These are phyloP conservation scores for Aureobasidium leucospermi DNA, from an alignment of 2,329 filamentous ascomycete species.

Conservation along the genomic window DNA sequence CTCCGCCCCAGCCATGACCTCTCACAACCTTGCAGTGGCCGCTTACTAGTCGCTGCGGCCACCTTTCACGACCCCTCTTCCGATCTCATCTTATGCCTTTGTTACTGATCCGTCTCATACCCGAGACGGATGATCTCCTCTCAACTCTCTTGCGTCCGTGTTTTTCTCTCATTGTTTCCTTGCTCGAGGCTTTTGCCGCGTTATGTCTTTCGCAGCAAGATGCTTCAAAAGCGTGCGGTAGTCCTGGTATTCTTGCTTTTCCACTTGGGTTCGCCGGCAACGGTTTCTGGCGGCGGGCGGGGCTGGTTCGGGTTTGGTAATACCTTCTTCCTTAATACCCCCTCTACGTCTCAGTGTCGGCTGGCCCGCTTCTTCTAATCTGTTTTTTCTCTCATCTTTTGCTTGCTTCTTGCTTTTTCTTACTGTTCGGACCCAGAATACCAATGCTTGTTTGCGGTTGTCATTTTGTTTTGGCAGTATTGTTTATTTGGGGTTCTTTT, in stretches of 20 bases:
- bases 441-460: constrained; percentile 20
- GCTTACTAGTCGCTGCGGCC: constrained; percentile 14
- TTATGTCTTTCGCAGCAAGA: constrained; percentile 2
- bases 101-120: constrained; percentile 1
- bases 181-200: background rate
- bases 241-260: constrained; percentile 10
- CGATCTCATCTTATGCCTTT: background rate
- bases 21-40: constrained; percentile 29
- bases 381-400: constrained; percentile 16
- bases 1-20: constrained; percentile 34
- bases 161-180: background rate
- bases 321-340: constrained; percentile 15
- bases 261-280: constrained; percentile 12
- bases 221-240: constrained; percentile 9
- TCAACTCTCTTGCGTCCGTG: constrained; percentile 1
- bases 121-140: constrained; percentile 5
- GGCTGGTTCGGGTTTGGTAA: constrained; percentile 5
- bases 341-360: constrained; percentile 13
- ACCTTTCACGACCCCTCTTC: constrained; percentile 7
- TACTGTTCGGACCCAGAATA: constrained; percentile 24
- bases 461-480: background rate
- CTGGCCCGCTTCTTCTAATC: constrained; percentile 31
- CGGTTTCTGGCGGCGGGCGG: constrained; percentile 1
- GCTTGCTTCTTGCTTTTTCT: constrained; percentile 18
- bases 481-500: constrained; percentile 1